These are phyloP conservation scores for Aegle marmelos DNA, from an alignment of 345 rosid genomes.

Conservation along the genomic window DNA sequence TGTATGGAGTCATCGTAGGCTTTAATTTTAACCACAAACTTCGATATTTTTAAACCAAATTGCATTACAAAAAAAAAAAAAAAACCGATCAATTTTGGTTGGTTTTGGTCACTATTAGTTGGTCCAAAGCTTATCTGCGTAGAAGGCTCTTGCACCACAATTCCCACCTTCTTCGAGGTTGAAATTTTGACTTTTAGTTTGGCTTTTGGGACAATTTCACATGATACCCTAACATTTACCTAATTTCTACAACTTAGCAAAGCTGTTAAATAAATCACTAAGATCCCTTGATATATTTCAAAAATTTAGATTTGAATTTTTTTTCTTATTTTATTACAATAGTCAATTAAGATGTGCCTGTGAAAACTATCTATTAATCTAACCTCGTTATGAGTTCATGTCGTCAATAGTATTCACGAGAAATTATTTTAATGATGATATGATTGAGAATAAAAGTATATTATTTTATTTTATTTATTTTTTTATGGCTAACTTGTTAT, in stretches of 20 bases:
- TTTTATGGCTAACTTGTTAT: background rate
- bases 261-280: background rate
- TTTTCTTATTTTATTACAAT: background rate
- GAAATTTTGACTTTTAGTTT: background rate
- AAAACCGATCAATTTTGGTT: background rate
- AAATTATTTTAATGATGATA: too few species aligned
- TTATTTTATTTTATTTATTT: too few species aligned
- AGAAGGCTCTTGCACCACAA: background rate
- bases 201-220: background rate
- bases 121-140: background rate
- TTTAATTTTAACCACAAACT: background rate
- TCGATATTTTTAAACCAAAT: background rate
- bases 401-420: too few species aligned
- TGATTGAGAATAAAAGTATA: too few species aligned
- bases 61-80: background rate
- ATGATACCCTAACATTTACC: background rate
- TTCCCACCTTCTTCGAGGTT: background rate
- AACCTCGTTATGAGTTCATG: background rate
- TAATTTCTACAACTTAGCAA: background rate
- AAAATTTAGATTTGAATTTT: background rate
- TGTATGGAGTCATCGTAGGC: background rate
- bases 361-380: background rate
- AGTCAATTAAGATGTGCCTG: background rate
- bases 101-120: background rate
- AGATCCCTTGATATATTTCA: fast-evolving